Evolutionary conservation across 305 asterid genomes (phyloP).

Genomic region (Petunia hybrid): DNA sequence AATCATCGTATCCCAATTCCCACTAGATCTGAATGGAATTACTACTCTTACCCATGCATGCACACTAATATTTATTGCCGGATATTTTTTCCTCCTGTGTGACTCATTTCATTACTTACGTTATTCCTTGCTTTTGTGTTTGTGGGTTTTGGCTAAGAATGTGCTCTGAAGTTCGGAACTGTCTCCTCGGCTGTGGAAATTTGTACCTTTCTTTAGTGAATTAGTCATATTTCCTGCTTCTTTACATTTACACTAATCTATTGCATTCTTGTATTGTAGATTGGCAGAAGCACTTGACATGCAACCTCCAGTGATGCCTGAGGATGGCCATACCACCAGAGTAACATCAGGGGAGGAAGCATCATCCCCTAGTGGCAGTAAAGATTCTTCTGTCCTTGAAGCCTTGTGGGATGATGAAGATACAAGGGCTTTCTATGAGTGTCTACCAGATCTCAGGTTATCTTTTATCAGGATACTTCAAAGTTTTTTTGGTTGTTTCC

Average conservation of each 20-base stretch:
- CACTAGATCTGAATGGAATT: background rate
- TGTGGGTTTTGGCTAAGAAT: conserved; percentile 3
- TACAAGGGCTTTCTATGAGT: conserved; percentile 93
- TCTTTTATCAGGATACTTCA: conserved; percentile 30
- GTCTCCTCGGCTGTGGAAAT: background rate
- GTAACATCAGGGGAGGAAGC: conserved; percentile 90
- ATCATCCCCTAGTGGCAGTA: conserved; percentile 73
- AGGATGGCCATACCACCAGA: conserved; percentile 98
- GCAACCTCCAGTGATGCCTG: conserved; percentile 99
- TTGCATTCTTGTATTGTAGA: conserved; percentile 49
- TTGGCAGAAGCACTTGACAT: conserved; percentile 98
- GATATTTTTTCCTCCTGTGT: background rate
- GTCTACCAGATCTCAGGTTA: conserved; percentile 96
- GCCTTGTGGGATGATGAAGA: conserved; percentile 99
- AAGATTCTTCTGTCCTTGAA: conserved; percentile 80
- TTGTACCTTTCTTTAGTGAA: conserved; percentile 19
- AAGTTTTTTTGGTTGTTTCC: conserved; percentile 12
- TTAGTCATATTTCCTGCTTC: conserved; percentile 29
- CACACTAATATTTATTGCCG: background rate
- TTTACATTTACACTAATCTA: conserved; percentile 9
- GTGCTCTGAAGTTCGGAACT: too few species aligned
- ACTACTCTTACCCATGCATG: background rate
- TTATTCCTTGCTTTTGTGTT: conserved; percentile 3
- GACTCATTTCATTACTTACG: background rate
- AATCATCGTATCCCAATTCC: conserved; percentile 19